A percentile compares a stretch with the other conserved stretches of the same genome.
Conservation (phyloP, 2,329 filamentous ascomycete species). For the Botryotinia narcissicola region DNA sequence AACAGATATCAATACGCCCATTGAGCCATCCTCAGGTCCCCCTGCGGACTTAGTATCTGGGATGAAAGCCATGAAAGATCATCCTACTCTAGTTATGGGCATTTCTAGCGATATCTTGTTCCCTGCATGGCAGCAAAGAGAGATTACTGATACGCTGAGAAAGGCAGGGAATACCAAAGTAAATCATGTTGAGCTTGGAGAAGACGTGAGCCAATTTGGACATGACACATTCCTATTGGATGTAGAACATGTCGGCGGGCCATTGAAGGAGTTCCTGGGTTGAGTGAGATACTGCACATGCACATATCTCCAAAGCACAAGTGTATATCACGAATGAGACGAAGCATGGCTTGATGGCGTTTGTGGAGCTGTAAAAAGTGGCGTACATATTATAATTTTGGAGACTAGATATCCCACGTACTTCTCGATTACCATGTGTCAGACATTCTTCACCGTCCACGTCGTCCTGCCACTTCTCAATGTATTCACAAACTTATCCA, state of each 20-base stretch:
- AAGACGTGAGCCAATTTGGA: conserved; percentile 91
- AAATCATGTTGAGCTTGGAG: conserved; percentile 84
- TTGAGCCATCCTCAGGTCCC: conserved; percentile 50
- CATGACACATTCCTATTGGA: conserved; percentile 96
- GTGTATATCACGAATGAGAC: conserved; percentile 14
- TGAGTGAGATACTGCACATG: background rate
- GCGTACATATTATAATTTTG: conserved; percentile 5
- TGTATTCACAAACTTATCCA: background rate
- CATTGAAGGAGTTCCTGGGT: conserved; percentile 73
- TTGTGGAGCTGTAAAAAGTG: conserved; percentile 18
- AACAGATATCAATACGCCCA: conserved; percentile 38
- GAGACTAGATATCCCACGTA: background rate
- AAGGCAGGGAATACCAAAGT: conserved; percentile 77
- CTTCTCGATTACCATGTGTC: conserved; percentile 3
- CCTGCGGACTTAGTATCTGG: conserved; percentile 79
- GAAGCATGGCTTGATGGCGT: conserved; percentile 16
- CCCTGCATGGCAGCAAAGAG: conserved; percentile 95
- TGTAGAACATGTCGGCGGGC: conserved; percentile 85
- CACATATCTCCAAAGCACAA: background rate
- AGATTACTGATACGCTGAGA: conserved; percentile 81
- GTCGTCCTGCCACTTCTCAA: background rate
- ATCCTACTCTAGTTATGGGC: conserved; percentile 83
- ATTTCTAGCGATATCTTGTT: conserved; percentile 96
- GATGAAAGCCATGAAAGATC: conserved; percentile 67
- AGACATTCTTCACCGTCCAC: background rate